Percentiles rank a stretch among this genome's conserved stretches.
Evolutionary conservation across 2,329 filamentous ascomycete genomes (phyloP).

Genomic region (Paecilomyces niveus): DNA sequence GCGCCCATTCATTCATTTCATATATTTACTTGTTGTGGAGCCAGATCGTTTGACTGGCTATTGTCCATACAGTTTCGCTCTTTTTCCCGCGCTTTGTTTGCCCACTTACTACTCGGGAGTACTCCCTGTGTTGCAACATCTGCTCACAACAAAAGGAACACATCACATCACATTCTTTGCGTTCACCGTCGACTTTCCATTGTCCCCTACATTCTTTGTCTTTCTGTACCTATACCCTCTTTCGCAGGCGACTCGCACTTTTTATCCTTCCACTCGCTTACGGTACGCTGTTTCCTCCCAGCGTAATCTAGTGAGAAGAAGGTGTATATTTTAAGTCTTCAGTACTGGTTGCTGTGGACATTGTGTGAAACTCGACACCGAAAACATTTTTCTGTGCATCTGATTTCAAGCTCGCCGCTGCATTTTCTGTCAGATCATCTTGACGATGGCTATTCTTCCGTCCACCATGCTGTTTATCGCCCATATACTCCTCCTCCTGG

Average conservation of each 20-base stretch:
- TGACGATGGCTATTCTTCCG: background rate
- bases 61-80: background rate
- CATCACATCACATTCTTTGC: background rate
- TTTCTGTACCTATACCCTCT: background rate
- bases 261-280: background rate
- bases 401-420: background rate
- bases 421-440: background rate
- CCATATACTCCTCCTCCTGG: conserved; percentile 26
- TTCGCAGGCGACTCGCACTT: background rate
- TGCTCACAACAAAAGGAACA: background rate
- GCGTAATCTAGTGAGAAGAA: background rate
- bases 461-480: conserved; percentile 9
- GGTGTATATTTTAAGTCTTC: background rate
- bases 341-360: background rate
- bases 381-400: background rate
- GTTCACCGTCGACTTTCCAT: background rate
- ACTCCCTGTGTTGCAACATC: background rate
- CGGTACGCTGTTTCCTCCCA: background rate
- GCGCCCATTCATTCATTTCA: background rate
- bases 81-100: background rate
- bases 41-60: background rate
- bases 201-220: background rate
- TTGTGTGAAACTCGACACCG: background rate
- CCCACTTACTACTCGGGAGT: background rate
- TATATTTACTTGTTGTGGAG: background rate